Evolutionary conservation across 768 basidiomycete genomes (phyloP), one percentile per base, ranked within the genome.

Genomic region (Tricholoma terreum): DNA sequence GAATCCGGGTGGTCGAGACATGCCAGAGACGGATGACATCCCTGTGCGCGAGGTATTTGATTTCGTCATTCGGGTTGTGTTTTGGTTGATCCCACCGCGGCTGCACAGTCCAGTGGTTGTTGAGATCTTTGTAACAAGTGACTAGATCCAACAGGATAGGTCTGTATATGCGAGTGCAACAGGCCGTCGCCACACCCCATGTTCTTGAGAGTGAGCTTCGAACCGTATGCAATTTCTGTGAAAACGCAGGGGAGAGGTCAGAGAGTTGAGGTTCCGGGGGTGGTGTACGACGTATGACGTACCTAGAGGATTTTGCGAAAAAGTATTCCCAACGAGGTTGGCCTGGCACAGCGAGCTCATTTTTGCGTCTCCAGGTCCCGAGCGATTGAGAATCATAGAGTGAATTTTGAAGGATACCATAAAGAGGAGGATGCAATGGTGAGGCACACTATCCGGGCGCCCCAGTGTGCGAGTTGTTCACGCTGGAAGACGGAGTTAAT

Each of bases 331-430:
- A 33, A 84, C 80, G 2, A 99, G 82, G 64, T 97, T 93, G 22
- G 97, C 96, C 71, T 99, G 97, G 83, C 98, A 99, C 17, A 98
- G 79, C 7, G 94, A 97, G 69, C 90, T 93, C 96, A 99, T 99
- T 70, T 98, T 96, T 1, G 96, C 90, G 68, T 99, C 96, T 14
- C 96, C 97, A 19, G 97, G 92, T 36, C 96, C 96, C 12, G 92
- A 89, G 61, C 94, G 92, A 69, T 92, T 95, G 51, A 99, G 78
- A 60, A 99, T 82, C 70, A 98, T 69, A 77, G 98, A 99, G 71
- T 99, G 97, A 17, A 97, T 77, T 73, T 98, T 97, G 87, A 99
- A 99, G 19, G 85, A 90, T 15, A 85, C 74, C 84, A 95, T 90
- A 77, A 97, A 99, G 62, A 98, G 92, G 58, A 93, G 78, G 63